Base-by-base conservation (phyloP, 169 alveolate genomes). In the Perkinsus olseni region DNA sequence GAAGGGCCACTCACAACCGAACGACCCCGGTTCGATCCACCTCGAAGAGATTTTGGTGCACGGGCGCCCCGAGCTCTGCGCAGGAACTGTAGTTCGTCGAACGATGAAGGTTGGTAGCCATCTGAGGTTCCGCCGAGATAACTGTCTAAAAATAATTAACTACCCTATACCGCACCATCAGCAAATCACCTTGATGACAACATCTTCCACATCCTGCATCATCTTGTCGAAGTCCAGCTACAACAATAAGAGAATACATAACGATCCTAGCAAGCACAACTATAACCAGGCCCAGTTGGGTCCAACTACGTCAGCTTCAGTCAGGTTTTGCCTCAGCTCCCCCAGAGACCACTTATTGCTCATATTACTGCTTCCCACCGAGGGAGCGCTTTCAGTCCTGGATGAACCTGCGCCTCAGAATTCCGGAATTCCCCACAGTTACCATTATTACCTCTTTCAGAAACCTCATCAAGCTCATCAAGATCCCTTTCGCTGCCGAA, bases 91-190 rank as follows among this genome's bases (percentile, higher is more conserved):
- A 62, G 82, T 62, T 62, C 4, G 82, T 62, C 31, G 93, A 91
- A 92, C 94, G 93, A 38, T 96, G 93, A 48, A 93, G 74, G 34
- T 95, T 92, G 92, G 94, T 95, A 1, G 95, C 92, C 91, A 96
- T 96, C 92, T 95, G 95, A 39, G 96, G 96, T 94, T 96, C 98
- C 17, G 95, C 95, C 21, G 98, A 95, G 45, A 97, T 96, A 74
- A 96, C 92, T 34, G 98, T 96, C 95, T 62, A 11, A 3, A 11
- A 40, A 11, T 6, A 40, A 40, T 11, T 3, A 40, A 40, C 50
- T 6, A 3, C 3, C 11, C 50, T 40, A 40, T 40, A 6, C 82
- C 13, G 8, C 82, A 21, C 82, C 8, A 24, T 24, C 82, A 24
- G 31, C 8, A 8, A 13, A 8, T 13, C 82, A 62, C 82, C 82